Evolutionary conservation across 176 grass and related monocot genomes (phyloP).

Genomic region (Canna indica): DNA sequence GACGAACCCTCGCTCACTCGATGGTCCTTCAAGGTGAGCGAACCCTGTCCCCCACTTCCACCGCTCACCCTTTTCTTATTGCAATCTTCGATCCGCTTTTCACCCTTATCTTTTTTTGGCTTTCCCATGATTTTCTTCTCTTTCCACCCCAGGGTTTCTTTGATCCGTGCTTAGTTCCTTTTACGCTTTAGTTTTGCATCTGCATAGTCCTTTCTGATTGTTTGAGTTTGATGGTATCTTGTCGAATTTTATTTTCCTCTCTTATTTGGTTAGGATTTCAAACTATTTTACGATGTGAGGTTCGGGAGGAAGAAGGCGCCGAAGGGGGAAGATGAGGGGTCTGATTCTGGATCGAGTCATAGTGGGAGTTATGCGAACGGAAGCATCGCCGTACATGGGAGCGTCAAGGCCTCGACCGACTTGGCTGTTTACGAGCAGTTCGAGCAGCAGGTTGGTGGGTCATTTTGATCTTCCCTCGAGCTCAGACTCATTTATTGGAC

Average conservation of each 20-base stretch:
- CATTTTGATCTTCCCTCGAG: conserved; percentile 5
- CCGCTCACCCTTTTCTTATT: neutral
- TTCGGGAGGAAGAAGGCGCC: conserved; percentile 56
- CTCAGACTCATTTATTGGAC: neutral
- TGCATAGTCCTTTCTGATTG: neutral
- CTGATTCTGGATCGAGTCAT: conserved; percentile 18
- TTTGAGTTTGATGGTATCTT: neutral
- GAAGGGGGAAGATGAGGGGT: conserved; percentile 17
- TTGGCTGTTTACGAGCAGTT: conserved; percentile 87
- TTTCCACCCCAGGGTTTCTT: no score
- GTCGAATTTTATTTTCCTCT: neutral
- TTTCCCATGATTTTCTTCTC: neutral
- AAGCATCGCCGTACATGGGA: conserved; percentile 27
- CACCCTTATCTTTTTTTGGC: no score
- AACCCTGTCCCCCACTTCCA: neutral
- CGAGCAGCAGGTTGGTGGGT: conserved; percentile 56
- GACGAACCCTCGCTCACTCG: conserved; percentile 34
- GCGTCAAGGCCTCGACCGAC: conserved; percentile 48
- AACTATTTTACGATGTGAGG: conserved; percentile 62
- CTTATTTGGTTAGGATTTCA: conserved; percentile 39
- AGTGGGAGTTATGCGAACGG: conserved; percentile 10
- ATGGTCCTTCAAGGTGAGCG: conserved; percentile 32
- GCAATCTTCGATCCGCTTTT: neutral
- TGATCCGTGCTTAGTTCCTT: no score
- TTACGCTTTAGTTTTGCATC: neutral